Base-by-base conservation (phyloP, 371 early-diverging fungal genomes). In the Haplosporangium sp. region DNA sequence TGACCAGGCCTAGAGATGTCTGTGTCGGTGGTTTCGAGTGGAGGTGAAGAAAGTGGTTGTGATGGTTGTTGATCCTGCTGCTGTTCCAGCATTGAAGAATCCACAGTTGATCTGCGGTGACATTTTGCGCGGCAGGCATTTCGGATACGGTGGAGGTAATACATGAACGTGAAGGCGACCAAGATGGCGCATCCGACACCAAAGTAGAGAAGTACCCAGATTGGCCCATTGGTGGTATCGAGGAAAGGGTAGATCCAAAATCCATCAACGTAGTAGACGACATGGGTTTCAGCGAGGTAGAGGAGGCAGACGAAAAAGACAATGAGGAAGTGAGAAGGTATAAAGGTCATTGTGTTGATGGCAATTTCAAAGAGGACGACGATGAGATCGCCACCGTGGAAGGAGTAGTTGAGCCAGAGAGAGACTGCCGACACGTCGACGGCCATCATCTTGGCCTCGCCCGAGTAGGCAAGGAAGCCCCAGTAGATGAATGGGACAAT, bases 161-260 rank as follows among this genome's bases (percentile, higher is more conserved):
- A 79, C 73, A 79, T 69, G 20, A 47, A 41, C 8, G 51, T 36
- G 51, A 79, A 79, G n/a, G 69, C 73, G 29, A 40, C 55, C 41
- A 56, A 6, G 46, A 79, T 79, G n/a, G 16, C 66, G 16, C 61
- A 18, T 1, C 73, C 73, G 16, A 69, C 79, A 4, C 73, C 79
- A 0, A 73, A 1, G 40, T 79, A 79, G 55, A 72, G 38, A 13
- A 55, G 62, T 7, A 69, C 36, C 79, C 79, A 79, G 18, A 73
- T 54, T 0, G 65, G 72, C 0, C 77, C 67, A 0, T 18, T 50
- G 0, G 65, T 46, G 10, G 69, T 69, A 40, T 79, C 79, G 54
- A 79, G 51, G 62, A 79, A 79, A 0, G 73, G 66, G 55, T 79
- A 79, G 21, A 72, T 57, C 79, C 79, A 79, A 46, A 73, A 62